Conservation (phyloP, 106 monocot species). For the Dendrobium chrysotoxum region DNA sequence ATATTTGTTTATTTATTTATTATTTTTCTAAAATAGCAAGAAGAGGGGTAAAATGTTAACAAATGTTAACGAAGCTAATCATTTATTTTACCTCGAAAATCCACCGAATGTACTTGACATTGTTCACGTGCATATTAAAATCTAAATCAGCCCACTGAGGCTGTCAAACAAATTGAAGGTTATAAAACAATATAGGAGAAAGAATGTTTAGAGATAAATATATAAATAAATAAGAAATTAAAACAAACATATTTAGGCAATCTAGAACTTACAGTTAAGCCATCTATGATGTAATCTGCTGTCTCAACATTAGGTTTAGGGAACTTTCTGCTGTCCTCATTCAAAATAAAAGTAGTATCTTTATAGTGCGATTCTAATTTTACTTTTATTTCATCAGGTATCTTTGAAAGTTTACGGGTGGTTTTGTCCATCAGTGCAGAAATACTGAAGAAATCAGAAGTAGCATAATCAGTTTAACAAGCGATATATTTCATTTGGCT, state of each 20-base stretch:
- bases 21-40: no score
- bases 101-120: conserved; percentile 48
- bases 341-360: conserved; percentile 22
- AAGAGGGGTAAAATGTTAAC: no score
- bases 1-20: no score
- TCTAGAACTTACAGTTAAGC: conserved; percentile 54
- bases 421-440: conserved; percentile 64
- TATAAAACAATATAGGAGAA: not conserved
- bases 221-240: no score
- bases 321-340: conserved; percentile 41
- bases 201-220: not conserved
- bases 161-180: conserved; percentile 13
- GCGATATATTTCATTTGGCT: no score
- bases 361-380: conserved; percentile 39
- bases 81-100: conserved; percentile 37
- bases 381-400: conserved; percentile 51
- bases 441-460: not conserved
- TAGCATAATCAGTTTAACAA: no score
- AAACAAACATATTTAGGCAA: not conserved
- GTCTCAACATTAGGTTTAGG: conserved; percentile 36
- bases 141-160: conserved; percentile 48
- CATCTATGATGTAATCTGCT: conserved; percentile 55
- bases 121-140: conserved; percentile 54
- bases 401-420: conserved; percentile 45
- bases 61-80: no score